Conservation (phyloP, 2,329 filamentous ascomycete species). For the Colletotrichum godetiae region DNA sequence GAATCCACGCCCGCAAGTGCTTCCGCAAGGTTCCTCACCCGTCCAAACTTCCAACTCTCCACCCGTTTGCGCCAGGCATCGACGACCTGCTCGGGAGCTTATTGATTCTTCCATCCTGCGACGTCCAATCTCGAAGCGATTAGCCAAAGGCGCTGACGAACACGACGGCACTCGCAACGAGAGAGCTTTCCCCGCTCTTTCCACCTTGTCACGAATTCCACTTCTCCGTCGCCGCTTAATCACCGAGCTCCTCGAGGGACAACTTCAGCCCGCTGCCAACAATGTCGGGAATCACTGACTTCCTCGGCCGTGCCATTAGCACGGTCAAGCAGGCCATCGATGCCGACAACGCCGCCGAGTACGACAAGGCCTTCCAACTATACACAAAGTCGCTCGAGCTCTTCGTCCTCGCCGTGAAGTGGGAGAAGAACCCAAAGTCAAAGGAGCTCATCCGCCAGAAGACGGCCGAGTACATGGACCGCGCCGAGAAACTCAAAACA, state of each 20-base stretch:
- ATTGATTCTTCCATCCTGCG: slow-evolving; percentile 7
- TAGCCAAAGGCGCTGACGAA: not conserved
- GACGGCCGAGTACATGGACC: slow-evolving; percentile 97
- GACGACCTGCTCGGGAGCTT: slow-evolving; percentile 18
- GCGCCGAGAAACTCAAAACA: slow-evolving; percentile 96
- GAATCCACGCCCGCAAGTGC: slow-evolving; percentile 24
- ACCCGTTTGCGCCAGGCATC: slow-evolving; percentile 16
- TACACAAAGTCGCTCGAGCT: slow-evolving; percentile 97
- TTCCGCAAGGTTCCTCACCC: slow-evolving; percentile 7
- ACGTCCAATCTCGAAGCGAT: not conserved
- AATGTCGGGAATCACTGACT: slow-evolving; percentile 93
- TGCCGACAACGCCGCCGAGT: slow-evolving; percentile 93
- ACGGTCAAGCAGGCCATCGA: slow-evolving; percentile 98
- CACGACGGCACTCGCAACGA: slow-evolving; percentile 8
- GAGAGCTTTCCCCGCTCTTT: slow-evolving; percentile 32
- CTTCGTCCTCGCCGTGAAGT: slow-evolving; percentile 99
- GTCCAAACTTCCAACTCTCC: slow-evolving; percentile 1
- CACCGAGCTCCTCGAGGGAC: not conserved
- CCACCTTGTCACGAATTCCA: slow-evolving; percentile 14
- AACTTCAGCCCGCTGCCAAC: not conserved
- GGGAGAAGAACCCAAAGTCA: slow-evolving; percentile 98
- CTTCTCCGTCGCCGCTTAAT: not conserved
- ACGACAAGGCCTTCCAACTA: slow-evolving; percentile 94
- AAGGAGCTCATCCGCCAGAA: slow-evolving; percentile 98
- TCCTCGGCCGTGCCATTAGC: slow-evolving; percentile 95